Base-by-base conservation (phyloP, 768 basidiomycete genomes). In the Coprinellus micaceus region DNA sequence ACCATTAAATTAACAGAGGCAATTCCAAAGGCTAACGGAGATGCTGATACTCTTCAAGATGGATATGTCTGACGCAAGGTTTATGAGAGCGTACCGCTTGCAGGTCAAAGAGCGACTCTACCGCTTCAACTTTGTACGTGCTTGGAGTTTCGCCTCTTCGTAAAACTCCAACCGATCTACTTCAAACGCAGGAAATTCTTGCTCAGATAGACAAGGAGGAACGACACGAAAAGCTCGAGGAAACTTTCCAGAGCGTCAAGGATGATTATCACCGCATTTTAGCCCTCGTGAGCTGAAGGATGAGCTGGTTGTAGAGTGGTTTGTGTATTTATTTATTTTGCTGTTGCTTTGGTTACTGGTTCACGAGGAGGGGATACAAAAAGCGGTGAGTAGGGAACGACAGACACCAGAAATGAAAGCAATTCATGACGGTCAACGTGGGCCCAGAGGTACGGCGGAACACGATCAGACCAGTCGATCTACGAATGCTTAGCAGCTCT, bases 91-190 rank as follows among this genome's bases (percentile, higher is more conserved):
- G 10, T 97, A 88, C 69, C 78, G 96, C 52, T 69, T 99, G 29
- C 89, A 94, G 69, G 94, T 96, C 66, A 99, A 99, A 72, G 94
- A 97, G 69, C 82, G 97, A 36, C 71, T 99, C 43, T 98, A 91
- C 66, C 81, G 94, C 21, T 98, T 98, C 73, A 99, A 98, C 73
- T 97, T 87, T 68, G 94, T 94, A 64, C 65, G 89, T 79, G 22
- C 21, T 9, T 19, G 13, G 19, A 11, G 43, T 36, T 13, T n/a
- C n/a, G n/a, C 53, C 22, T 54, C 25, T 61, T 22, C 26, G 52
- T 13, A 5, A 11, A 21, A 26, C 12, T 40, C 40, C 12, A 33
- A 6, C 11, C 13, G 26, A 22, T n/a, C 48, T n/a, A 49, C 26
- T 15, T 6, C 13, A 28, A 13, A 36, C 51, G 21, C 65, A 95